Conservation (phyloP, 192 early-diverging fungal genomes). For the Backusella sp. region DNA sequence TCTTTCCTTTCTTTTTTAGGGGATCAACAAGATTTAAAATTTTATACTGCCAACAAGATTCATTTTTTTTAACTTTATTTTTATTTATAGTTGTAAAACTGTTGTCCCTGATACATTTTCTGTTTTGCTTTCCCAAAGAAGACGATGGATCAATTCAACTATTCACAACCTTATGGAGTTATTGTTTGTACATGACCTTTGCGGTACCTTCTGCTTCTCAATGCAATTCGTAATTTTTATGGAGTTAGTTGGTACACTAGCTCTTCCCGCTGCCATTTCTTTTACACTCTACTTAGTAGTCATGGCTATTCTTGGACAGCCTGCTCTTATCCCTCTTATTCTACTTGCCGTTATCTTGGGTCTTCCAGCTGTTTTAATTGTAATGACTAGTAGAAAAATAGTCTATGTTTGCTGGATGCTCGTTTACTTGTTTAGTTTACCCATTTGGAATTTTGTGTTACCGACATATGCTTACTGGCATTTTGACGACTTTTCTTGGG, state of each 20-base stretch:
- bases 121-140: conserved; percentile 75
- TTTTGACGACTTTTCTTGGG: conserved; percentile 89
- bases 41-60: conserved; percentile 41
- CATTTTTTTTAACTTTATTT: not conserved
- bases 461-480: conserved; percentile 85
- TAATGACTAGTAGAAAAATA: conserved; percentile 81
- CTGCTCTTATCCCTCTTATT: conserved; percentile 61
- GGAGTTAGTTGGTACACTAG: conserved; percentile 90
- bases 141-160: conserved; percentile 89
- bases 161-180: conserved; percentile 86
- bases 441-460: conserved; percentile 79
- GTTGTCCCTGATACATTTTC: conserved; percentile 68
- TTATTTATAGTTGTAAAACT: conserved; percentile 54
- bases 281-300: conserved; percentile 84
- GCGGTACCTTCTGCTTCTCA: conserved; percentile 89
- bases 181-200: conserved; percentile 78
- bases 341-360: conserved; percentile 81
- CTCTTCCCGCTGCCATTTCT: conserved; percentile 86
- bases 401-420: conserved; percentile 82
- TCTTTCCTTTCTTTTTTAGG: conserved; percentile 64
- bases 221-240: conserved; percentile 97
- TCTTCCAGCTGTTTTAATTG: conserved; percentile 87
- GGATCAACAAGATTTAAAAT: conserved; percentile 72
- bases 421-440: conserved; percentile 53
- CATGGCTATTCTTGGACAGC: conserved; percentile 63